phyloP scores from a whole-genome alignment of 805 yeast species.

The Myxozyma kluyveri region DNA sequence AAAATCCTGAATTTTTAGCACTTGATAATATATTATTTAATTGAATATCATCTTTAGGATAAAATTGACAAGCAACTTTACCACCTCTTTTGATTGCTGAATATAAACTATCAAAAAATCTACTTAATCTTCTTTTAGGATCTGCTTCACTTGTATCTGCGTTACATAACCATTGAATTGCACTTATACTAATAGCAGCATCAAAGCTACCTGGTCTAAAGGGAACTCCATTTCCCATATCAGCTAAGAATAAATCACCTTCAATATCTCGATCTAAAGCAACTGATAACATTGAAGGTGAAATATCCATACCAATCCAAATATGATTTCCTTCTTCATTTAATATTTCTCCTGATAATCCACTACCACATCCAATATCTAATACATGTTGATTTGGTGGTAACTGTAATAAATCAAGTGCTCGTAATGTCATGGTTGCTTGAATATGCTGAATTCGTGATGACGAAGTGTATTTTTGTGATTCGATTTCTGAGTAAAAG shows the following conservation, averaged over 20 bases:
- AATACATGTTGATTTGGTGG: conserved; percentile 66
- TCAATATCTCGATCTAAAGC: conserved; percentile 81
- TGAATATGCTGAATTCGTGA: conserved; percentile 98
- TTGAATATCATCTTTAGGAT: conserved; percentile 87
- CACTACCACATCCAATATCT: conserved; percentile 97
- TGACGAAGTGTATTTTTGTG: conserved; percentile 83
- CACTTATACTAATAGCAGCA: conserved; percentile 92
- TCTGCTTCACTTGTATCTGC: conserved; percentile 82
- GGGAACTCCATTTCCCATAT: conserved; percentile 92
- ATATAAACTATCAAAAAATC: conserved; percentile 84
- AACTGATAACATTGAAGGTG: conserved; percentile 93
- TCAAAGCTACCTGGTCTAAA: conserved; percentile 95
- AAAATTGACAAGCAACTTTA: conserved; percentile 94
- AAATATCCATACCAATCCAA: conserved; percentile 96
- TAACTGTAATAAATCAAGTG: conserved; percentile 79
- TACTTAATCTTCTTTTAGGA: conserved; percentile 74
- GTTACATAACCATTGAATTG: conserved; percentile 96
- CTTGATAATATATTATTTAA: conserved; percentile 71
- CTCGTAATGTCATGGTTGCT: conserved; percentile 94
- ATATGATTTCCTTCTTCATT: conserved; percentile 82
- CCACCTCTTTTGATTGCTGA: conserved; percentile 90
- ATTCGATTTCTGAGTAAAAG: conserved; percentile 87
- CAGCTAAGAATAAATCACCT: conserved; percentile 88
- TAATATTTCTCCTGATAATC: conserved; percentile 88
- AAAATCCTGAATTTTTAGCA: conserved; percentile 92